Evolutionary conservation across 2,329 filamentous ascomycete genomes (phyloP).

Genomic region (Colletotrichum tamarilloi): DNA sequence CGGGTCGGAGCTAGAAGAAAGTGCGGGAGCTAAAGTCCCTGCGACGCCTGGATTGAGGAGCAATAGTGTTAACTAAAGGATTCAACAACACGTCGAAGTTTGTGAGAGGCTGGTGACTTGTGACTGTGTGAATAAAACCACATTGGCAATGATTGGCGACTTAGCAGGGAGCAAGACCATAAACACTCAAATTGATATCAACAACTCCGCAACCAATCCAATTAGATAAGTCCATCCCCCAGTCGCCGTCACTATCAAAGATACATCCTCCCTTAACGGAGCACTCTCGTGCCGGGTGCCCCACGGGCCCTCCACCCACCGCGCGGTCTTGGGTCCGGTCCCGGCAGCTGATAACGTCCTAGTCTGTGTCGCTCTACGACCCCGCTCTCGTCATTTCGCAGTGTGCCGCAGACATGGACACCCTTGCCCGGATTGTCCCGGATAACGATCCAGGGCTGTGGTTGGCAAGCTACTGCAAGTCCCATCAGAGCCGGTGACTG

Average conservation of each 20-base stretch:
- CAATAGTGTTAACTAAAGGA: not conserved
- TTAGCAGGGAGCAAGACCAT: not conserved
- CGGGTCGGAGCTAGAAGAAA: not conserved
- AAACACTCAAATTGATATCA: not conserved
- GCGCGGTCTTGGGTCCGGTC: conserved; percentile 18
- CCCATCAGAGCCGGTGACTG: not conserved
- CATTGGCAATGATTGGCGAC: not conserved
- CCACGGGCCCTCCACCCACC: not conserved
- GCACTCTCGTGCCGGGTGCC: not conserved
- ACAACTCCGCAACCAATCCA: not conserved
- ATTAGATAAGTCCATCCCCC: not conserved
- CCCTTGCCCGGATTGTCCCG: conserved; percentile 21
- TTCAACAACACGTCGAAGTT: not conserved
- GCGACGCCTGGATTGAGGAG: no score
- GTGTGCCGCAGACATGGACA: not conserved
- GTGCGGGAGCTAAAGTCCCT: not conserved
- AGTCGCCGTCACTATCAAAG: not conserved
- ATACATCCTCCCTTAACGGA: not conserved
- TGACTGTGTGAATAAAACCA: not conserved
- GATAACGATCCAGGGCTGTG: conserved; percentile 5
- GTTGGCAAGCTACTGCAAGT: not conserved
- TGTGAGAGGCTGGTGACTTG: not conserved
- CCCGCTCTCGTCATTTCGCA: conserved; percentile 5
- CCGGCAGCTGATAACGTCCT: conserved; percentile 12
- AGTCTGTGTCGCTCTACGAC: not conserved